Evolutionary conservation across 1,284 basidiomycete species (phyloP).

Genomic region (Clitocybe nebularis): DNA sequence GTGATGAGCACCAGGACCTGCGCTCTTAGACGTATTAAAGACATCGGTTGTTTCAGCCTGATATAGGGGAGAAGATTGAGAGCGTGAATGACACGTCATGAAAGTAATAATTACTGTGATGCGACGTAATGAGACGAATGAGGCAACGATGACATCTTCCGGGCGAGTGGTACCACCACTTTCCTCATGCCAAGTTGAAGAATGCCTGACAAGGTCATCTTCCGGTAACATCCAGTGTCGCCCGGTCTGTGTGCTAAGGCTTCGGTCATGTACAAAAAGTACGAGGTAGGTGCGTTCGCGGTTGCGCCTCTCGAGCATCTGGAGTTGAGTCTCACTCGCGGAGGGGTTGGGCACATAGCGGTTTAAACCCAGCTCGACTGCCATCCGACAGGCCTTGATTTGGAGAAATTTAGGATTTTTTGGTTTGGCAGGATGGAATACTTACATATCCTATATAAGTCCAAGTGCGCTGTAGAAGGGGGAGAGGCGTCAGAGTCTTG

Average conservation of each 20-base stretch:
- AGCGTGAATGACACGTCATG: constrained; percentile 5
- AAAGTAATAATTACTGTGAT: constrained; percentile 49
- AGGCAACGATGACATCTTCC: constrained; percentile 74
- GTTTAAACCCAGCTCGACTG: constrained; percentile 75
- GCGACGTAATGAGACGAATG: constrained; percentile 69
- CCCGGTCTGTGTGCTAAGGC: constrained; percentile 78
- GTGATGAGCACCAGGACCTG: constrained; percentile 39
- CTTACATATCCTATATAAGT: constrained; percentile 78
- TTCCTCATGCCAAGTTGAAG: constrained; percentile 65
- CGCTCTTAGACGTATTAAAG: constrained; percentile 54
- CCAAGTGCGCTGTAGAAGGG: constrained; percentile 63
- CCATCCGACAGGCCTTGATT: constrained; percentile 76
- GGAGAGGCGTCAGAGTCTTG: constrained; percentile 11
- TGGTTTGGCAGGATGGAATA: constrained; percentile 10
- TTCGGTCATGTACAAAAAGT: constrained; percentile 78
- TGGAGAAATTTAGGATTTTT: constrained; percentile 9
- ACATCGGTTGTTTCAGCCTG: constrained; percentile 75
- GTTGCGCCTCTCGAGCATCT: constrained; percentile 71
- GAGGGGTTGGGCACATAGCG: constrained; percentile 54
- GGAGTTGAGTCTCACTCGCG: constrained; percentile 55
- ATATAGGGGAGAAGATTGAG: too few species aligned
- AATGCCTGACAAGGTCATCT: constrained; percentile 68
- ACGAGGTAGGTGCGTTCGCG: constrained; percentile 80
- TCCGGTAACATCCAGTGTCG: constrained; percentile 82
- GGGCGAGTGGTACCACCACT: constrained; percentile 54